Conservation (phyloP, 306 rosid genomes). For the Glycine latifolia region DNA sequence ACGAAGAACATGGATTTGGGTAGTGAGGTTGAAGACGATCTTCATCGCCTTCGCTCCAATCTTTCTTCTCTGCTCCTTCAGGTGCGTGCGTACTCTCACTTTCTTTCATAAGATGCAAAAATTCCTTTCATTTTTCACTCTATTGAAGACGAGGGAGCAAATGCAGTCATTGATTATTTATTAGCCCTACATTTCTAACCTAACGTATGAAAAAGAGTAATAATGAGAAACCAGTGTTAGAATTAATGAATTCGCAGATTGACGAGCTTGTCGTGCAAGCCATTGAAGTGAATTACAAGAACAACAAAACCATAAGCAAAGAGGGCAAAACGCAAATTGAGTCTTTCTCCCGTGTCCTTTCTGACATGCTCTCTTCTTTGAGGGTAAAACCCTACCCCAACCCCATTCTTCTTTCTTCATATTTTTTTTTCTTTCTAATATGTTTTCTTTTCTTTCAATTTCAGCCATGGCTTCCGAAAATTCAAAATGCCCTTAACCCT, state of each 20-base stretch:
- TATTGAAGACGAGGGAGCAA: too few relatives aligned
- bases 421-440: background rate
- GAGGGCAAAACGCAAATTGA: conserved; percentile 65
- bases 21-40: conserved; percentile 28
- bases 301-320: conserved; percentile 2
- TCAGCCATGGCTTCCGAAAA: conserved; percentile 79
- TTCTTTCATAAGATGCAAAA: too few relatives aligned
- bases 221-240: too few relatives aligned
- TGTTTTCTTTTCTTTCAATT: too few relatives aligned
- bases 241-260: conserved; percentile 58
- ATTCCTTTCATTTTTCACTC: too few relatives aligned
- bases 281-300: conserved; percentile 45
- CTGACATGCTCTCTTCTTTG: conserved; percentile 70
- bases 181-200: background rate
- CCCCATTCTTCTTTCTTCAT: background rate
- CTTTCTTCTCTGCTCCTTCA: conserved; percentile 65
- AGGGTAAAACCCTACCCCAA: conserved; percentile 62
- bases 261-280: conserved; percentile 84
- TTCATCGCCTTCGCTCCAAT: conserved; percentile 70
- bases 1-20: background rate
- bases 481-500: conserved; percentile 58
- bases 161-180: background rate
- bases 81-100: conserved; percentile 46
- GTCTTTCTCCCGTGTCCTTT: conserved; percentile 67
- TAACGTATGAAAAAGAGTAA: background rate